A percentile compares a stretch with the other conserved stretches of the same genome.
Evolutionary conservation across 108 stramenopile species (phyloP).

Genomic region (Parietichytrium sp.): DNA sequence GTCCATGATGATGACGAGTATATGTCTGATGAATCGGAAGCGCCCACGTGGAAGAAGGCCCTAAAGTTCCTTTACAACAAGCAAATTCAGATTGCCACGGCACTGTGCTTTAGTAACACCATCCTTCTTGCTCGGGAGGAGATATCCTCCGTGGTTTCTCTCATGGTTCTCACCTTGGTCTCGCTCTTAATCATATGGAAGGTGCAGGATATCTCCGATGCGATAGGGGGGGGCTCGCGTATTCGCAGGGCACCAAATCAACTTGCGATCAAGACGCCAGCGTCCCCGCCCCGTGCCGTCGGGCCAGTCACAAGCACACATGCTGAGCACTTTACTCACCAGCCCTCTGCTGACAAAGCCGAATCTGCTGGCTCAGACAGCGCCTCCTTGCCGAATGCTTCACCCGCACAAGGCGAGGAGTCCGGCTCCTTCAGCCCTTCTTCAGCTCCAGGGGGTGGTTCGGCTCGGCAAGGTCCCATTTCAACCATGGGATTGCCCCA

Average conservation of each 20-base stretch:
- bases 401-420: too few species aligned
- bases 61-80: background rate
- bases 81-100: background rate
- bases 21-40: too few species aligned
- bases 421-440: too few species aligned
- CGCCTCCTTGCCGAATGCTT: background rate
- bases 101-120: background rate
- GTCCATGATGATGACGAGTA: too few species aligned
- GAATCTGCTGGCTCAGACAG: background rate
- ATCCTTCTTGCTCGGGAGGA: background rate
- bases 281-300: background rate
- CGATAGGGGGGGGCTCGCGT: background rate
- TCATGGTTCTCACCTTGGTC: background rate
- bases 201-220: too few species aligned
- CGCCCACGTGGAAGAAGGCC: too few species aligned
- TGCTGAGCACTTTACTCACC: background rate
- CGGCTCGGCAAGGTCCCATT: too few species aligned
- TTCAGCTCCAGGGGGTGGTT: too few species aligned
- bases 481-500: too few species aligned
- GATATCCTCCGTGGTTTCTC: background rate
- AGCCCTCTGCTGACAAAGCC: background rate
- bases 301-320: background rate
- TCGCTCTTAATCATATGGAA: background rate
- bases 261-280: background rate
- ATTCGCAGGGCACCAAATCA: background rate